A percentile compares a stretch with the other conserved stretches of the same genome.
phyloP scores from a whole-genome alignment of 768 basidiomycete species.

The Pisolithus albus region DNA sequence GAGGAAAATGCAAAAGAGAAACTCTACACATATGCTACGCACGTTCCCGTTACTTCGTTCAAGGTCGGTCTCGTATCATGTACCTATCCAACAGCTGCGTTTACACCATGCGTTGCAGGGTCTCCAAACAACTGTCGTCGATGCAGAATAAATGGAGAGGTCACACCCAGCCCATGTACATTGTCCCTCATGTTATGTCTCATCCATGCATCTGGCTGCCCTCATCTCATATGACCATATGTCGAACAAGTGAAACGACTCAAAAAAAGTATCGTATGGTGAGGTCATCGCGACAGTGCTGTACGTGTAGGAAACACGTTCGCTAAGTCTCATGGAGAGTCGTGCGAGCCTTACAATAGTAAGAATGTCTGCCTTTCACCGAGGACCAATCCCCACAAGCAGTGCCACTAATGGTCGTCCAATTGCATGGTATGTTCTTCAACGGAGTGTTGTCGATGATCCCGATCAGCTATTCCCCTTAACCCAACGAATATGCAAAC shows the following conservation, averaged over 20 bases:
- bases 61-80: conserved; percentile 50
- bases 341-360: too few species aligned
- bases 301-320: too few species aligned
- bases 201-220: conserved; percentile 20
- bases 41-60: conserved; percentile 73
- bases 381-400: too few species aligned
- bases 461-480: too few species aligned
- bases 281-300: too few species aligned
- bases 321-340: too few species aligned
- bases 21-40: conserved; percentile 85
- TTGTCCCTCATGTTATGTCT: conserved; percentile 9
- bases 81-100: background rate
- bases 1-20: conserved; percentile 75
- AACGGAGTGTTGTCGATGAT: too few species aligned
- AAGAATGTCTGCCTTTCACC: too few species aligned
- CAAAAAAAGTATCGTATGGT: background rate
- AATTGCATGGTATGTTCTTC: too few species aligned
- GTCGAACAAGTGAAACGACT: conserved; percentile 19
- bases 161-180: conserved; percentile 11
- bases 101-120: conserved; percentile 41
- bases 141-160: conserved; percentile 55
- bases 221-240: conserved; percentile 21
- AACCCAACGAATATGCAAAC: too few species aligned
- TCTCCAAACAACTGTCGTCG: conserved; percentile 76
- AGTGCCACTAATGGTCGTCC: too few species aligned